phyloP scores from a whole-genome alignment of 345 rosid genomes.

The Acer yangbiense region DNA sequence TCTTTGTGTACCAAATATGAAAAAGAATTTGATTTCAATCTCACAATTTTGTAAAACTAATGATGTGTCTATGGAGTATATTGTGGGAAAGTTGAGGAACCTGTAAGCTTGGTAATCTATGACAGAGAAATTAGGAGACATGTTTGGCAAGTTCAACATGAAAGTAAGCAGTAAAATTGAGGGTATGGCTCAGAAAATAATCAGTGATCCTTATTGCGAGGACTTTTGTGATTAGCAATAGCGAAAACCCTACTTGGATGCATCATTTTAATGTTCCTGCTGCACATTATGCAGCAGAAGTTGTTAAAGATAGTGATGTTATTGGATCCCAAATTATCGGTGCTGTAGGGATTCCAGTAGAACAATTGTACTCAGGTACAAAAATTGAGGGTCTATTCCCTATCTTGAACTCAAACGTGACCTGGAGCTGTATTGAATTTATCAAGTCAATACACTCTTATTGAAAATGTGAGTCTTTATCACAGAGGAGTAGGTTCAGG shows the following conservation, averaged over 20 bases:
- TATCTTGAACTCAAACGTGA: constrained; percentile 53
- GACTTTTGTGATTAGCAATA: constrained; percentile 73
- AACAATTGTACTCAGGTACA: constrained; percentile 44
- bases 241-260: constrained; percentile 85
- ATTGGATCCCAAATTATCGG: constrained; percentile 89
- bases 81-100: too few relatives aligned
- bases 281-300: constrained; percentile 76
- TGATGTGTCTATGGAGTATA: too few relatives aligned
- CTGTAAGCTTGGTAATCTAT: too few relatives aligned
- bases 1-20: too few relatives aligned
- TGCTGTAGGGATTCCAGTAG: constrained; percentile 72
- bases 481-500: constrained; percentile 61
- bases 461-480: constrained; percentile 50
- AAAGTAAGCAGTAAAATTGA: constrained; percentile 41
- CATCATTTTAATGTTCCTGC: constrained; percentile 82
- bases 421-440: constrained; percentile 65
- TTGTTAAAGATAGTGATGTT: constrained; percentile 76
- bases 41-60: too few relatives aligned
- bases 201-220: constrained; percentile 92
- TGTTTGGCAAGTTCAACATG: constrained; percentile 44
- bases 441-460: constrained; percentile 67
- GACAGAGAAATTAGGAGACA: constrained; percentile 48
- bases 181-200: constrained; percentile 53
- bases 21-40: too few relatives aligned
- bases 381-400: constrained; percentile 76